Percentiles rank a stretch among this genome's conserved stretches.
Conservation (phyloP, 2,329 filamentous ascomycete species). For the Onygenales sp. region DNA sequence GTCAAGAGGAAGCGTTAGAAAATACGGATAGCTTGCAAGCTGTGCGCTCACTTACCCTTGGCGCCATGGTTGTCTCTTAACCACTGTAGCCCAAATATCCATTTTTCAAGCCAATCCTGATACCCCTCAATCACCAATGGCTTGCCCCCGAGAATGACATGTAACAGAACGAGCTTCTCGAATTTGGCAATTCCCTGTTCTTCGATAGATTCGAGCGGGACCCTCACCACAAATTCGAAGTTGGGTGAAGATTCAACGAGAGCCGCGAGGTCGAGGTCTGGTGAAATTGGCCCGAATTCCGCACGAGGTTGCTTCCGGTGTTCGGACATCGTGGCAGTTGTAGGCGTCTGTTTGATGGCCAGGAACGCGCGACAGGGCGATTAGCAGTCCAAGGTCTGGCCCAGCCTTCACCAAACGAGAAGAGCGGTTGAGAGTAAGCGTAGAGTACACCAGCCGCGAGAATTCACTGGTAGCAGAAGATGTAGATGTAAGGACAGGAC, state of each 20-base stretch:
- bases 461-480: too few relatives aligned
- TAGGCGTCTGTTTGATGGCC: neutral
- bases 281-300: constrained; percentile 84
- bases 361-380: neutral
- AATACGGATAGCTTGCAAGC: constrained; percentile 11
- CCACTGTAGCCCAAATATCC: constrained; percentile 74
- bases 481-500: too few relatives aligned
- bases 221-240: constrained; percentile 76
- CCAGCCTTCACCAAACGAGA: too few relatives aligned
- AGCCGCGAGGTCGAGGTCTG: constrained; percentile 65
- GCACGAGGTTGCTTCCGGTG: constrained; percentile 64
- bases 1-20: constrained; percentile 2
- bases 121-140: constrained; percentile 89
- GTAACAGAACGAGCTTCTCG: constrained; percentile 71
- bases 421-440: too few relatives aligned
- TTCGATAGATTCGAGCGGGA: constrained; percentile 69
- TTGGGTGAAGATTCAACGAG: constrained; percentile 73
- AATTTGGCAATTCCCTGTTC: constrained; percentile 68
- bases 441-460: too few relatives aligned
- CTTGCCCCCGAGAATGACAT: constrained; percentile 76
- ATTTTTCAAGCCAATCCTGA: constrained; percentile 61
- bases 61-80: constrained; percentile 67
- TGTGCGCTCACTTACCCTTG: constrained; percentile 47
- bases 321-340: constrained; percentile 52
- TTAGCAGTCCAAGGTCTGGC: too few relatives aligned